A percentile compares a stretch with the other conserved stretches of the same genome.
phyloP scores from a whole-genome alignment of 2,329 filamentous ascomycete species.

The Helicocarpus griseus region DNA sequence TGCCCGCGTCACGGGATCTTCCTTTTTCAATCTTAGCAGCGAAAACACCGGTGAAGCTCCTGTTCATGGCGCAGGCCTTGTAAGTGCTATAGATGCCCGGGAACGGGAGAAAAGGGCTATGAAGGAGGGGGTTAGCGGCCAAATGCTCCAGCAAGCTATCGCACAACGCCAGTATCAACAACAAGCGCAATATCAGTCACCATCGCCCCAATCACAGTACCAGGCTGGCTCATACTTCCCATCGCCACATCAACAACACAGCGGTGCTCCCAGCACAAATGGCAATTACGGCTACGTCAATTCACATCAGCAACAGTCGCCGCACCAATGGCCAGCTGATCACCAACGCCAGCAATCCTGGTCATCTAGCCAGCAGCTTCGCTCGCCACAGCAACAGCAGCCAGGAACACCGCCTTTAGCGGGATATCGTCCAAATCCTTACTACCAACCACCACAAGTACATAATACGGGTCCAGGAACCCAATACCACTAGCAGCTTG shows the following conservation, averaged over 20 bases:
- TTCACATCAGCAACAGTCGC: conserved; percentile 10
- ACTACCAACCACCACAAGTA: conserved; percentile 1
- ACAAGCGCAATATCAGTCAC: conserved; percentile 27
- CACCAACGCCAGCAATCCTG: neutral
- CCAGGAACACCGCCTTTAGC: neutral
- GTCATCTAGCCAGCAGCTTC: conserved; percentile 7
- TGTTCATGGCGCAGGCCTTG: conserved; percentile 49
- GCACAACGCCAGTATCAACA: conserved; percentile 53
- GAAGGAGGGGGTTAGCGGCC: conserved; percentile 58
- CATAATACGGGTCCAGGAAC: neutral
- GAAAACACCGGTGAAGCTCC: conserved; percentile 44
- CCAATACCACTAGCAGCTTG: neutral
- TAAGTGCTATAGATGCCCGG: conserved; percentile 69
- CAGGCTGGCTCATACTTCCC: conserved; percentile 10
- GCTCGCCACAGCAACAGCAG: conserved; percentile 6
- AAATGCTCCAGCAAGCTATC: conserved; percentile 65
- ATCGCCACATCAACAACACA: conserved; percentile 11
- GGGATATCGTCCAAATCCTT: conserved; percentile 4
- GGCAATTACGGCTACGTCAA: neutral
- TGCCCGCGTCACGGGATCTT: conserved; percentile 69
- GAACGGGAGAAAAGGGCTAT: conserved; percentile 68
- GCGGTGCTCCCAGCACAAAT: neutral
- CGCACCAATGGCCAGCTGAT: neutral
- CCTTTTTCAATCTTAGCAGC: conserved; percentile 58
- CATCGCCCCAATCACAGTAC: conserved; percentile 28